A percentile compares a stretch with the other conserved stretches of the same genome.
Conservation (phyloP, 2,329 filamentous ascomycete species). For the Didymella keratinophila region DNA sequence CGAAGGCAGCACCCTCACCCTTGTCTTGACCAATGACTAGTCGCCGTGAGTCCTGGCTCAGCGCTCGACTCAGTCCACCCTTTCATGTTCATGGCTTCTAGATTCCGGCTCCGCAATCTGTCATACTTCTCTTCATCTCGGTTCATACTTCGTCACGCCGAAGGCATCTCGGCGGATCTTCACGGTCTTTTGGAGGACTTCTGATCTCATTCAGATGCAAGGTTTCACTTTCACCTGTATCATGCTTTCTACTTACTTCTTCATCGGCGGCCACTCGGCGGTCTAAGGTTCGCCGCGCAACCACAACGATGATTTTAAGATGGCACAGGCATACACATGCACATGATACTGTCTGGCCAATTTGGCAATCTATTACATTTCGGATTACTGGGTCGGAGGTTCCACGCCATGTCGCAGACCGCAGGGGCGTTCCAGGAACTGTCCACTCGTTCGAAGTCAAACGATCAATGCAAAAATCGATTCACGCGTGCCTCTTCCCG, state of each 20-base stretch:
- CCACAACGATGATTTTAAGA: not conserved
- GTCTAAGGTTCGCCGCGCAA: not conserved
- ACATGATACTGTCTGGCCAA: not conserved
- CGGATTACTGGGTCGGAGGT: conserved; percentile 6
- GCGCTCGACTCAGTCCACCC: not conserved
- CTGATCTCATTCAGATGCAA: conserved; percentile 5
- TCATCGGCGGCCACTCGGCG: not conserved
- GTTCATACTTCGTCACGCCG: conserved; percentile 36
- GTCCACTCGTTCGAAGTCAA: not conserved
- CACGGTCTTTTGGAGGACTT: conserved; percentile 25
- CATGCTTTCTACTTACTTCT: not conserved
- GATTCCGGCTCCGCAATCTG: conserved; percentile 16
- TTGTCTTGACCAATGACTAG: conserved; percentile 42
- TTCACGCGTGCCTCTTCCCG: not conserved
- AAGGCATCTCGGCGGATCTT: conserved; percentile 27
- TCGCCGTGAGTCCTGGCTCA: not conserved
- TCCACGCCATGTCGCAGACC: not conserved
- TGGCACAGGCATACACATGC: not conserved
- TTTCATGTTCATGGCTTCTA: conserved; percentile 9
- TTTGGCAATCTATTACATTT: conserved; percentile 5
- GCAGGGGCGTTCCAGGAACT: not conserved
- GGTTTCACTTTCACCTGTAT: conserved; percentile 2
- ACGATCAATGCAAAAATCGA: not conserved
- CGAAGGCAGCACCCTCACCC: conserved; percentile 34
- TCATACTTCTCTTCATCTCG: conserved; percentile 20